Conservation (phyloP, 192 early-diverging fungal species). For the Mortierella antarctica region DNA sequence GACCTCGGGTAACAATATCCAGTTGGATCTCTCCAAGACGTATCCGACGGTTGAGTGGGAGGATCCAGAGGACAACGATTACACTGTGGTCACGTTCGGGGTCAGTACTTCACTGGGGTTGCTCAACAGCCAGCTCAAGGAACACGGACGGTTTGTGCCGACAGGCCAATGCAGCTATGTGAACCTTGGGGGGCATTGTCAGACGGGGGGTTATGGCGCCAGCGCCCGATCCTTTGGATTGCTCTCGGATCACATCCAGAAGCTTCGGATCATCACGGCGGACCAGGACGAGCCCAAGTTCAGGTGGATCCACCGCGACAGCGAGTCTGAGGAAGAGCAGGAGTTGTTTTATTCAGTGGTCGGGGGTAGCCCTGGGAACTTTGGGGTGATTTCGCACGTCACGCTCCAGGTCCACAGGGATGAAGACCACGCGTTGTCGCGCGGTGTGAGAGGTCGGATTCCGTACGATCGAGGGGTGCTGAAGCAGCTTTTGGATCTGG, state of each 20-base stretch:
- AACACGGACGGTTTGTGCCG: constrained; percentile 23
- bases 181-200: constrained; percentile 20
- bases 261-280: constrained; percentile 11
- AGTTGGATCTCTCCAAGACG: constrained; percentile 26
- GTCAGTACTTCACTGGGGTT: constrained; percentile 12
- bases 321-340: background rate
- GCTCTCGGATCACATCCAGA: constrained; percentile 25
- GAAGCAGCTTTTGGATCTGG: constrained; percentile 30
- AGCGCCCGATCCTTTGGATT: constrained; percentile 26
- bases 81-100: constrained; percentile 19
- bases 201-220: constrained; percentile 34
- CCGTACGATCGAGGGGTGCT: constrained; percentile 5
- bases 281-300: constrained; percentile 3
- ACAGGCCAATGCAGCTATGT: constrained; percentile 19
- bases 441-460: constrained; percentile 13
- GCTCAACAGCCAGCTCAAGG: constrained; percentile 20
- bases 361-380: constrained; percentile 35
- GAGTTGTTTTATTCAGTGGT: constrained; percentile 28
- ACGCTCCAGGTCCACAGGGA: constrained; percentile 18
- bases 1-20: constrained; percentile 25
- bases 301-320: background rate
- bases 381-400: constrained; percentile 26
- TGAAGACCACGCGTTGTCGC: constrained; percentile 22
- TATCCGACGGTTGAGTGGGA: constrained; percentile 26
- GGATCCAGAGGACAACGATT: background rate